Conservation (phyloP, 257 asterid species). For the Solanum clarkiae region DNA sequence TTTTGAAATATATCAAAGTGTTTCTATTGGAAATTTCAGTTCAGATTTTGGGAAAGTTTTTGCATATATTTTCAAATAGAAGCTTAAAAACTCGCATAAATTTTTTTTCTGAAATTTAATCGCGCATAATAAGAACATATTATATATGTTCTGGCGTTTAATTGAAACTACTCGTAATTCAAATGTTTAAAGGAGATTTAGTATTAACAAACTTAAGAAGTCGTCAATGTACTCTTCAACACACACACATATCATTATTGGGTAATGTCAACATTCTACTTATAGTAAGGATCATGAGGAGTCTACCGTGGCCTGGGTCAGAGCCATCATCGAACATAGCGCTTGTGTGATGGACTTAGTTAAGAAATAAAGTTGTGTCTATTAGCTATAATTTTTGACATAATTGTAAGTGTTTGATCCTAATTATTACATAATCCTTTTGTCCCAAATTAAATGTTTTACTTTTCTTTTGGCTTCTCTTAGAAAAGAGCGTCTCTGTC, state of each 20-base stretch:
- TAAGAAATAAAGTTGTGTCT: no score
- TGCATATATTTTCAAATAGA: background rate
- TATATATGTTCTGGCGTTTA: background rate
- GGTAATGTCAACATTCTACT: no score
- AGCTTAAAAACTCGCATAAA: background rate
- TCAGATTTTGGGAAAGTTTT: background rate
- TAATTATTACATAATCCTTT: background rate
- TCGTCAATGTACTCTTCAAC: background rate
- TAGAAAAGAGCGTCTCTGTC: background rate
- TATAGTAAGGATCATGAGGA: no score
- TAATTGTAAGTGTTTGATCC: no score
- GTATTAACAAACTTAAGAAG: background rate
- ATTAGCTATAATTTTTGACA: no score
- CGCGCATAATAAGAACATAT: background rate
- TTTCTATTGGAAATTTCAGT: background rate
- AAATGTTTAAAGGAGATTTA: background rate
- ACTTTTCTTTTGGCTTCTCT: background rate
- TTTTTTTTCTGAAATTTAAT: no score
- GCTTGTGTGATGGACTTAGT: no score
- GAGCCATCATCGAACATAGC: no score
- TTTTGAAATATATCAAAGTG: background rate
- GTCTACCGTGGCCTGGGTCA: no score
- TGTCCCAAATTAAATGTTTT: background rate
- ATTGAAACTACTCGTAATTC: background rate
- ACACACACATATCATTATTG: no score